Conservation (phyloP, 768 basidiomycete genomes). For the Infundibulicybe gibba region DNA sequence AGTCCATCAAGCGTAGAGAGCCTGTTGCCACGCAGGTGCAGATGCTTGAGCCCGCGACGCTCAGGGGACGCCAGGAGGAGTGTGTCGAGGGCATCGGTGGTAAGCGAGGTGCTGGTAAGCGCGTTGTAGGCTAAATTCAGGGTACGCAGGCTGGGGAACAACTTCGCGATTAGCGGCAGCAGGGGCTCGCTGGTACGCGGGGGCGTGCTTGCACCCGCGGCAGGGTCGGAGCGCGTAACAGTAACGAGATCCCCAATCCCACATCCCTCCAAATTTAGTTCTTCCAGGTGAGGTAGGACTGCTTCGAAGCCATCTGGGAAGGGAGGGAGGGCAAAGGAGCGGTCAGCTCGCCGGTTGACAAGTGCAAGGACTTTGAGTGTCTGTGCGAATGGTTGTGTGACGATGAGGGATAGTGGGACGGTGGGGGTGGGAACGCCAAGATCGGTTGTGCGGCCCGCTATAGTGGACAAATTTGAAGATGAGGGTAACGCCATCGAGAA, state of each 20-base stretch:
- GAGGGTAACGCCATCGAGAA: conserved; percentile 50
- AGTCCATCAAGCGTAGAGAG: conserved; percentile 63
- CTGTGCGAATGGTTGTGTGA: conserved; percentile 54
- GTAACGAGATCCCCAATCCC: conserved; percentile 58
- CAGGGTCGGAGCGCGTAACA: conserved; percentile 33
- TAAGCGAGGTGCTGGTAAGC: conserved; percentile 52
- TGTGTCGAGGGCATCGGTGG: conserved; percentile 39
- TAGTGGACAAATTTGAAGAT: conserved; percentile 12
- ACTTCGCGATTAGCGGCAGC: conserved; percentile 51
- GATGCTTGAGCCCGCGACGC: conserved; percentile 57
- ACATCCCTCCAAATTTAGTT: conserved; percentile 73
- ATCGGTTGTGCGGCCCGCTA: conserved; percentile 25
- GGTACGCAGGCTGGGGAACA: conserved; percentile 69
- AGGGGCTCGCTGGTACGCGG: conserved; percentile 49
- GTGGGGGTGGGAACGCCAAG: conserved; percentile 63
- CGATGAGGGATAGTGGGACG: conserved; percentile 62
- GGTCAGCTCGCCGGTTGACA: conserved; percentile 63
- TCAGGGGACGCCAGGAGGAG: conserved; percentile 47
- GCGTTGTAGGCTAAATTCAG: conserved; percentile 77
- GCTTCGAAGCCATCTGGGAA: conserved; percentile 23
- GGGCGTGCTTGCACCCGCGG: conserved; percentile 29
- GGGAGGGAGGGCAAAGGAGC: conserved; percentile 53
- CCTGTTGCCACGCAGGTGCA: conserved; percentile 67
- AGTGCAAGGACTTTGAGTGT: conserved; percentile 58
- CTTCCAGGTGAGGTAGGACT: conserved; percentile 66